Conservation (phyloP, 495 filamentous ascomycete species). For the Penicillium cinerascens region DNA sequence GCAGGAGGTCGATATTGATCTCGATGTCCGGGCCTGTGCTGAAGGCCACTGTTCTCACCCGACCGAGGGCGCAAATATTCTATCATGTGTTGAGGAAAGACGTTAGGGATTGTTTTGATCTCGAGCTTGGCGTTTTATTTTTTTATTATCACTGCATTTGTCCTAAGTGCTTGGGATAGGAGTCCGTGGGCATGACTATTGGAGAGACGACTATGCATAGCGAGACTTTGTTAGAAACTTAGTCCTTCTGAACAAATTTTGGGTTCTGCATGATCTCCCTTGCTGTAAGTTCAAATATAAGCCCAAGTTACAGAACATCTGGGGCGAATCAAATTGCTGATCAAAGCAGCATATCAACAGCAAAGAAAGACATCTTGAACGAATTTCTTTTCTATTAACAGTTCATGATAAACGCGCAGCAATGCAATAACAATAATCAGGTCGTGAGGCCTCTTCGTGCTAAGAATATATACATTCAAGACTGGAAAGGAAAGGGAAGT, state of each 20-base stretch:
- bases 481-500: not conserved
- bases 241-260: too few species aligned
- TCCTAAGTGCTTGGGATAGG: not conserved
- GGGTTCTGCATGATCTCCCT: too few species aligned
- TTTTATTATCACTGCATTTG: not conserved
- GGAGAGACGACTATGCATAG: not conserved
- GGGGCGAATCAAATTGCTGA: too few species aligned
- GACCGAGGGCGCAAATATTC: not conserved
- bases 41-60: slow-evolving; percentile 22
- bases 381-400: not conserved
- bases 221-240: not conserved
- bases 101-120: not conserved
- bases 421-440: not conserved
- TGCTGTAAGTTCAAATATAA: too few species aligned
- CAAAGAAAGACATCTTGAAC: not conserved
- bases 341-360: too few species aligned
- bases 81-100: not conserved
- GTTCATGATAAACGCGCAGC: not conserved
- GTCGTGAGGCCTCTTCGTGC: slow-evolving; percentile 20
- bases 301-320: too few species aligned
- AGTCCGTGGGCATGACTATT: not conserved
- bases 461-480: slow-evolving; percentile 21
- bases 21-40: slow-evolving; percentile 24
- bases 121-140: not conserved
- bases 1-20: slow-evolving; percentile 26